Conservation (phyloP, 352 stramenopile genomes). For the Peronospora tabacina region DNA sequence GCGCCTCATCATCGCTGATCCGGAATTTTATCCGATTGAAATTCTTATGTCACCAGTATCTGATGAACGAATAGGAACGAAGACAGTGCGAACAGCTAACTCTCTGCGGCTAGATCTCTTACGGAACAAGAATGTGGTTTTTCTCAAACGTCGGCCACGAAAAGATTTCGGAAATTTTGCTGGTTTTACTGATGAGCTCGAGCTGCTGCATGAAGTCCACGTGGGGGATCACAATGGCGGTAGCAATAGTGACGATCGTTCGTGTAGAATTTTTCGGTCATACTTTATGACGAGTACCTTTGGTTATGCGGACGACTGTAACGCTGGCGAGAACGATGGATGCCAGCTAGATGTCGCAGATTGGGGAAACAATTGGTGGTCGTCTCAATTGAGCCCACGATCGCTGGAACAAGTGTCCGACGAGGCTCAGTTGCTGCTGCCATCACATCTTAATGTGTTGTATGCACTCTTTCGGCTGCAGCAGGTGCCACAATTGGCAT, state of each 20-base stretch:
- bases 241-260: constrained; percentile 18
- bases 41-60: constrained; percentile 31
- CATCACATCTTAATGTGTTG: constrained; percentile 40
- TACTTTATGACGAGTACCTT: constrained; percentile 27
- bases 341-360: constrained; percentile 14
- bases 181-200: constrained; percentile 17
- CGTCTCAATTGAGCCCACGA: constrained; percentile 23
- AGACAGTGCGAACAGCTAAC: constrained; percentile 38
- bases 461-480: constrained; percentile 51
- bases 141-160: constrained; percentile 45
- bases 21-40: constrained; percentile 61
- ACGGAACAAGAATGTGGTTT: constrained; percentile 45
- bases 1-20: constrained; percentile 41
- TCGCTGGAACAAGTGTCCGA: constrained; percentile 26
- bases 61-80: constrained; percentile 2
- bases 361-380: constrained; percentile 33
- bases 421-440: constrained; percentile 31
- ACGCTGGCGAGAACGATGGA: constrained; percentile 15
- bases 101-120: constrained; percentile 48
- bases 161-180: constrained; percentile 13
- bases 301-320: constrained; percentile 15
- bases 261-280: constrained; percentile 24
- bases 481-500: constrained; percentile 32
- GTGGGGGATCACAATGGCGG: background rate
- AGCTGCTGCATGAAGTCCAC: constrained; percentile 9